Evolutionary conservation across 768 basidiomycete species (phyloP), one percentile per base, ranked within the genome.

Genomic region (Mrakia blollopis): DNA sequence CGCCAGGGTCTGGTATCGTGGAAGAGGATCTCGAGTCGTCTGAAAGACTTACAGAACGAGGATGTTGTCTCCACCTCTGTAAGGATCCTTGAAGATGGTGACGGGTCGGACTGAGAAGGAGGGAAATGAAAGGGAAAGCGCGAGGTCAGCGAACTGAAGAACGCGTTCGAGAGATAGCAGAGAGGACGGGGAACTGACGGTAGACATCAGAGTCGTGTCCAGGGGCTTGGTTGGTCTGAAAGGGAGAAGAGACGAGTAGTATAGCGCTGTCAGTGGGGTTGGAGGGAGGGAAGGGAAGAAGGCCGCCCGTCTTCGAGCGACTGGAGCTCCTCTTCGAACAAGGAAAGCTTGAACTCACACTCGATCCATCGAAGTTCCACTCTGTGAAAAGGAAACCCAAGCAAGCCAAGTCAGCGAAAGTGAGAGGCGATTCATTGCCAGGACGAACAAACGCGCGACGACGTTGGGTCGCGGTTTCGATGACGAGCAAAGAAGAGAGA

Each of bases 41-140:
- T 68, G 35, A 16, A 39, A 72, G 23, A 74, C 73, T 41, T 74
- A 50, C 77, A 74, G 91, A 81, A 98, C 94, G 78, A 98, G 89
- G 82, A 98, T 97, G 87, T 97, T 98, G 87, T 94, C 91, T 75
- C 96, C 96, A 70, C 94, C 92, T 79, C 97, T 94, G 94, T 98
- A 99, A 74, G 97, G 97, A 83, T 99, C 97, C 82, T 92, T 94
- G 91, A 97, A 99, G 86, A 94, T 94, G 81, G 95, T 90, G 76
- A 89, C 93, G 68, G 97, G 97, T 80, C 95, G 92, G 71, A 78
- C 82, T 83, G 39, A 25, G 13, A 25, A 41, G 44, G 50, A 23
- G 60, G 23, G 54, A 28, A 37, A 28, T 32, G 35, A 25, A 72
- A 30, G 18, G 28, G 50, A 41, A 25, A 37, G 5, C 41, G 44